phyloP scores from a whole-genome alignment of 768 basidiomycete species.

The Boletus tomentosulus region DNA sequence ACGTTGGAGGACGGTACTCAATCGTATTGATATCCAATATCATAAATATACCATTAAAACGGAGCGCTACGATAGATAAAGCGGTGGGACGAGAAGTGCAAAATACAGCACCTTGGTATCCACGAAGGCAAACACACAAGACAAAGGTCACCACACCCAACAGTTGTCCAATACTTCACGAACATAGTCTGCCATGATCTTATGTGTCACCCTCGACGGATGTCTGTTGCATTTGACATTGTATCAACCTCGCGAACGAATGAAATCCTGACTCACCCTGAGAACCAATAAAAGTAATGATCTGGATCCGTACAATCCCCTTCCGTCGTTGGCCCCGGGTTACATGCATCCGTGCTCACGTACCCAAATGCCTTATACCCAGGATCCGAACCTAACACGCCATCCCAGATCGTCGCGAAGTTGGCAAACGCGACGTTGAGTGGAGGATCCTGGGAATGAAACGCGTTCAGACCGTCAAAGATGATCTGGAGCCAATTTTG shows the following conservation, averaged over 20 bases:
- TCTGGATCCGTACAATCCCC: slow-evolving; percentile 39
- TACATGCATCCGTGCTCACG: slow-evolving; percentile 37
- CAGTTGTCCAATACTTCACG: slow-evolving; percentile 37
- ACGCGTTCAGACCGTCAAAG: slow-evolving; percentile 37
- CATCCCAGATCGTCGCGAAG: slow-evolving; percentile 49
- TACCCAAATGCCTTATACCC: slow-evolving; percentile 49
- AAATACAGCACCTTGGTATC: background rate
- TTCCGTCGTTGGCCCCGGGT: slow-evolving; percentile 31
- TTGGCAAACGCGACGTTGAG: slow-evolving; percentile 44
- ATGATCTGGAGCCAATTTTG: slow-evolving; percentile 46
- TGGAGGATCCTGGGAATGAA: slow-evolving; percentile 28
- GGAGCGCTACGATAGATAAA: background rate
- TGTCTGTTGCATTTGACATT: slow-evolving; percentile 31
- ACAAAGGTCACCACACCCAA: slow-evolving; percentile 2
- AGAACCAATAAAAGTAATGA: slow-evolving; percentile 52
- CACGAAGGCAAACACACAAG: background rate
- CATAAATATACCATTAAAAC: background rate
- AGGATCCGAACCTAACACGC: slow-evolving; percentile 40
- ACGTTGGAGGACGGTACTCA: background rate
- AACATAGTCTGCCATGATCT: slow-evolving; percentile 53
- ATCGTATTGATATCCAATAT: background rate
- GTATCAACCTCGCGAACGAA: background rate
- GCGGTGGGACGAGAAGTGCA: background rate
- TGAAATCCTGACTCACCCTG: slow-evolving; percentile 33
- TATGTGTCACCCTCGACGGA: slow-evolving; percentile 45